Percentiles rank a stretch among this genome's conserved stretches.
phyloP scores from a whole-genome alignment of 2,329 filamentous ascomycete genomes.

The Trichothecium roseum region DNA sequence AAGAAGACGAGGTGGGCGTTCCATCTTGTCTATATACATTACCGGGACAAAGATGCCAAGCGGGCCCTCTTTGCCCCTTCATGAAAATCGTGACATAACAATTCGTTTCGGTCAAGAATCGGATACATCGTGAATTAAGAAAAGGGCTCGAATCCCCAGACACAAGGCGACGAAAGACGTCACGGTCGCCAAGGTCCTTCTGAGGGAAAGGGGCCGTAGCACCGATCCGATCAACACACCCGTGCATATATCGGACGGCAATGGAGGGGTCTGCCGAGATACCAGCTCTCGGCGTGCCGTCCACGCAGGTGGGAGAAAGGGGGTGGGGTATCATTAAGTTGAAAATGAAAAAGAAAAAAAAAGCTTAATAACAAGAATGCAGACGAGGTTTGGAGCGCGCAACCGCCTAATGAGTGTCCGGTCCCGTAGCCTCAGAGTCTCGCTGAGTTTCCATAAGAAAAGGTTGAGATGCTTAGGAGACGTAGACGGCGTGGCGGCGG shows the following conservation, averaged over 20 bases:
- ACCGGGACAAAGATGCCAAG: too few relatives aligned
- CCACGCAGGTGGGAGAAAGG: slow-evolving; percentile 16
- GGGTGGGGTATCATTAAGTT: neutral
- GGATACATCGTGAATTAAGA: too few relatives aligned
- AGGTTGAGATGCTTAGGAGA: slow-evolving; percentile 28
- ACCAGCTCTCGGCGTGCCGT: slow-evolving; percentile 35
- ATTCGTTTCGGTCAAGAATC: too few relatives aligned
- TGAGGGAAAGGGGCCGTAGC: slow-evolving; percentile 34
- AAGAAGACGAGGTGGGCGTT: too few relatives aligned
- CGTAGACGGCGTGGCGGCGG: slow-evolving; percentile 55
- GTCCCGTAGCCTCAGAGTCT: slow-evolving; percentile 9
- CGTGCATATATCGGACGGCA: slow-evolving; percentile 8
- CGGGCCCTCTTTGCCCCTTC: too few relatives aligned
- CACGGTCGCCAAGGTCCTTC: too few relatives aligned
- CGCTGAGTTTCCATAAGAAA: neutral
- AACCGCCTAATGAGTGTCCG: neutral
- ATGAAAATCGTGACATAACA: too few relatives aligned
- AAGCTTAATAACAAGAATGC: neutral
- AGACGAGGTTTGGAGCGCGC: slow-evolving; percentile 4
- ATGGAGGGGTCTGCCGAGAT: slow-evolving; percentile 18
- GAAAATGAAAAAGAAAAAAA: slow-evolving; percentile 1
- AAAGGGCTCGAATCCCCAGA: too few relatives aligned
- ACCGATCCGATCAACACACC: slow-evolving; percentile 38
- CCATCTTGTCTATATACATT: too few relatives aligned
- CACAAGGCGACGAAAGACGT: too few relatives aligned